These are phyloP conservation scores for Eragrostis curvula DNA, from an alignment of 176 grass and related monocot species.

Conservation along the genomic window DNA sequence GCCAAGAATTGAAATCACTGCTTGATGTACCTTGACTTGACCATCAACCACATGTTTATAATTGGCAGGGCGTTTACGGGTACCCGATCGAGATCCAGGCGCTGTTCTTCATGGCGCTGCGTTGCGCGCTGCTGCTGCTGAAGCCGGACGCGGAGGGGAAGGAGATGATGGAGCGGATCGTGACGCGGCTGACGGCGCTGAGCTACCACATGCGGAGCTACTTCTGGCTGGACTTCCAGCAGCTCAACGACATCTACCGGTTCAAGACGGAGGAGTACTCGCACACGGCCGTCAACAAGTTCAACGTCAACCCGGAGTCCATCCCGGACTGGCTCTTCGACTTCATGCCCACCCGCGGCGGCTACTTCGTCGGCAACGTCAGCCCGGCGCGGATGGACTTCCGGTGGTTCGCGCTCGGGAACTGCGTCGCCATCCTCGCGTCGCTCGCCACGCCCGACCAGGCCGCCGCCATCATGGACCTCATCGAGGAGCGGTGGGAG, in stretches of 20 bases:
- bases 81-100: conserved; percentile 97
- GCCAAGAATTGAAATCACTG: background rate
- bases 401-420: conserved; percentile 91
- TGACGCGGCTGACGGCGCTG: conserved; percentile 83
- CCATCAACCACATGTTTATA: too few relatives aligned
- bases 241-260: conserved; percentile 86
- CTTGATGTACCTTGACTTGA: too few relatives aligned
- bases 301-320: conserved; percentile 97
- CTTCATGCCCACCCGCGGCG: conserved; percentile 87
- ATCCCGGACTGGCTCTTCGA: conserved; percentile 96
- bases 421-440: conserved; percentile 84
- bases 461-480: conserved; percentile 87
- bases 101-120: conserved; percentile 89
- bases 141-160: conserved; percentile 73
- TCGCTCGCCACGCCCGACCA: conserved; percentile 91
- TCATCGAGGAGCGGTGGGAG: conserved; percentile 89
- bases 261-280: conserved; percentile 98
- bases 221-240: conserved; percentile 92
- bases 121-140: conserved; percentile 77
- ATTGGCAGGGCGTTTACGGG: conserved; percentile 75
- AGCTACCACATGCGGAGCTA: conserved; percentile 91
- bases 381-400: conserved; percentile 95
- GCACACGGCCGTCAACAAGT: conserved; percentile 99
- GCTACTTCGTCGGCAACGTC: conserved; percentile 95
- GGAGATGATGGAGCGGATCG: conserved; percentile 73